phyloP scores from a whole-genome alignment of 768 basidiomycete genomes.

The Dendrothele bispora region DNA sequence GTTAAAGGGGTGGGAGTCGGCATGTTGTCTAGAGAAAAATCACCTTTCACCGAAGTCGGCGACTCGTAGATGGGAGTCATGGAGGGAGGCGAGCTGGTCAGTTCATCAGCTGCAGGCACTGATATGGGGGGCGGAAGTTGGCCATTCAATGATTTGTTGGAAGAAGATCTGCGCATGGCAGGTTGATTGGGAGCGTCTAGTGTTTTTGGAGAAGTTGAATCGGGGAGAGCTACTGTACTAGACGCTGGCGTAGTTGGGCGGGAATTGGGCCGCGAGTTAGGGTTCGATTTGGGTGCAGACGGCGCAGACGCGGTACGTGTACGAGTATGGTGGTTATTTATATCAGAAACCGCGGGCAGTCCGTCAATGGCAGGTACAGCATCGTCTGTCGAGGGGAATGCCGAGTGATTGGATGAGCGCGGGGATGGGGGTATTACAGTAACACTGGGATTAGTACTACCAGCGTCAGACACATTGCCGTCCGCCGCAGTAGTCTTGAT shows the following conservation, averaged over 20 bases:
- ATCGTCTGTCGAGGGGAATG: neutral
- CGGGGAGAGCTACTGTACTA: constrained; percentile 1
- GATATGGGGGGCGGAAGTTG: neutral
- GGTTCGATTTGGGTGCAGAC: neutral
- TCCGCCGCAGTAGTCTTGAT: constrained; percentile 1
- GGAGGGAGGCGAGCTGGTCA: too few species aligned
- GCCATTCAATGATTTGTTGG: constrained; percentile 2
- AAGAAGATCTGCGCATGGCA: constrained; percentile 2
- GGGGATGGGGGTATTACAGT: constrained; percentile 6
- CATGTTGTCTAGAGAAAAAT: neutral
- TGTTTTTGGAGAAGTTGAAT: neutral
- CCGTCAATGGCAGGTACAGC: neutral
- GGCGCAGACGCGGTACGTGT: neutral
- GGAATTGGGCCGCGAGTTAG: neutral
- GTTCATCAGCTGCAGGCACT: neutral
- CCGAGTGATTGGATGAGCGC: neutral
- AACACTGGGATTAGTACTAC: constrained; percentile 4
- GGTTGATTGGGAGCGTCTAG: neutral
- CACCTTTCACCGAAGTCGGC: constrained; percentile 3
- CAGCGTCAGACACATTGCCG: constrained; percentile 1
- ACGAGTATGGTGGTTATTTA: neutral
- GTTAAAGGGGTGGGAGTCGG: neutral
- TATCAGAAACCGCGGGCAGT: neutral
- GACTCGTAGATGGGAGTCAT: constrained; percentile 9
- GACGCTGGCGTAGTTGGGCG: constrained; percentile 7